Conservation (phyloP, 1,139 yeast genomes). For the Candida tropicalis region DNA sequence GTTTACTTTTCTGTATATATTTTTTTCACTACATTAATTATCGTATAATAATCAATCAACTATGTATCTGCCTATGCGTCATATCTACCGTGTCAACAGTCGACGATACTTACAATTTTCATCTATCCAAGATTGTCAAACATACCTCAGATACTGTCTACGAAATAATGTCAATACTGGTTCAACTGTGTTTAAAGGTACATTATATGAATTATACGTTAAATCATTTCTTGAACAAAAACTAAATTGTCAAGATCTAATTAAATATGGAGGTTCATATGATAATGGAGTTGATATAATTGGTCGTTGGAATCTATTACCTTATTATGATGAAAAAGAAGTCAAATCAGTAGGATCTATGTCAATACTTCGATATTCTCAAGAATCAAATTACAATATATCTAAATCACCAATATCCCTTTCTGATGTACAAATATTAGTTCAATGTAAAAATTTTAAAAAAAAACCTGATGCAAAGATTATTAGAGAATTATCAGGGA, state of each 20-base stretch:
- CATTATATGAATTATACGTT: constrained; percentile 64
- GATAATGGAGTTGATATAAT: constrained; percentile 75
- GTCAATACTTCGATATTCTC: constrained; percentile 19
- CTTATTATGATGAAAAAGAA: constrained; percentile 21
- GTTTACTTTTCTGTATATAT: not conserved
- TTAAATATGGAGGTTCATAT: constrained; percentile 62
- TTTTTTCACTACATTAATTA: constrained; percentile 1
- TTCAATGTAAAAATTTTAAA: constrained; percentile 60
- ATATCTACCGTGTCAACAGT: not conserved
- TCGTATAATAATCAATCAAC: no score
- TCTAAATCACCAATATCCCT: constrained; percentile 22
- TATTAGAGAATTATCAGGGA: constrained; percentile 62
- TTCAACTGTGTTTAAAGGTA: constrained; percentile 65
- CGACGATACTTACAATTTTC: constrained; percentile 8
- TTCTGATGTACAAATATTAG: constrained; percentile 39
- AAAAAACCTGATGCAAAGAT: constrained; percentile 52
- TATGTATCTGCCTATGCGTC: not conserved
- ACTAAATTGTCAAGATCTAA: constrained; percentile 44
- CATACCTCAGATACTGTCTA: constrained; percentile 34
- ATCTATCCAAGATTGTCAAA: constrained; percentile 25
- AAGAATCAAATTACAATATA: constrained; percentile 14
- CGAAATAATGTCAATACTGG: constrained; percentile 22
- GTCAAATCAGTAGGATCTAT: not conserved
- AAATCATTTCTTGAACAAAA: constrained; percentile 46
- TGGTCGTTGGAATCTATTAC: constrained; percentile 58